Conservation (phyloP, 2,329 filamentous ascomycete species). For the Paraphoma sp. region DNA sequence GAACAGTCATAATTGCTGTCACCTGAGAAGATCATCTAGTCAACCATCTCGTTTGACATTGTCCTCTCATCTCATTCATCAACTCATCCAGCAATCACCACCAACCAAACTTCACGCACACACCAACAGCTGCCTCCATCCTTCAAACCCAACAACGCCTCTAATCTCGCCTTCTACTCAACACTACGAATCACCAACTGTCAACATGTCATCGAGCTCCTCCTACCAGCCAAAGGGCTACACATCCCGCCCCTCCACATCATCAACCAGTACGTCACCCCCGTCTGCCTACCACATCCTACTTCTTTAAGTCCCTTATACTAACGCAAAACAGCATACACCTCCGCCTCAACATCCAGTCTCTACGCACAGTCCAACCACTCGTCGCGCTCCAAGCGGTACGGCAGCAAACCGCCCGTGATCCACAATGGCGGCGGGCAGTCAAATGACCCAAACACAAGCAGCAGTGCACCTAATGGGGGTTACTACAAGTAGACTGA, state of each 20-base stretch:
- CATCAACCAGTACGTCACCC: constrained; percentile 30
- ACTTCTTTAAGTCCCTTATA: not conserved
- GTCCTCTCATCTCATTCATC: not conserved
- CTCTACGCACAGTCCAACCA: constrained; percentile 31
- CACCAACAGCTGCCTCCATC: constrained; percentile 12
- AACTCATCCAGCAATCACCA: constrained; percentile 1
- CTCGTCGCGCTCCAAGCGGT: constrained; percentile 31
- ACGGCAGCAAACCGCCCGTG: constrained; percentile 36
- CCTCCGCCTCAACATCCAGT: constrained; percentile 27
- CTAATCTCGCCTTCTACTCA: not conserved
- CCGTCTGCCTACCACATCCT: not conserved
- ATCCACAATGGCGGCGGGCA: constrained; percentile 40
- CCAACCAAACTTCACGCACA: constrained; percentile 2
- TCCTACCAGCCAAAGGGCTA: constrained; percentile 29
- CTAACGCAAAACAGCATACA: constrained; percentile 22
- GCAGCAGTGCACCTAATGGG: constrained; percentile 33
- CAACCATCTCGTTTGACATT: constrained; percentile 11
- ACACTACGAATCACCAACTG: constrained; percentile 21
- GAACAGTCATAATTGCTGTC: constrained; percentile 11
- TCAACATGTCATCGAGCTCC: constrained; percentile 33
- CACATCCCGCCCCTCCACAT: constrained; percentile 31
- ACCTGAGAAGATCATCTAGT: constrained; percentile 21
- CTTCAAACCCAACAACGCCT: constrained; percentile 6
- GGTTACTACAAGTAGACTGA: constrained; percentile 35
- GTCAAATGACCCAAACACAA: constrained; percentile 36